Base-by-base conservation (phyloP, 2,329 filamentous ascomycete genomes). In the Hirsutella thompsonii region DNA sequence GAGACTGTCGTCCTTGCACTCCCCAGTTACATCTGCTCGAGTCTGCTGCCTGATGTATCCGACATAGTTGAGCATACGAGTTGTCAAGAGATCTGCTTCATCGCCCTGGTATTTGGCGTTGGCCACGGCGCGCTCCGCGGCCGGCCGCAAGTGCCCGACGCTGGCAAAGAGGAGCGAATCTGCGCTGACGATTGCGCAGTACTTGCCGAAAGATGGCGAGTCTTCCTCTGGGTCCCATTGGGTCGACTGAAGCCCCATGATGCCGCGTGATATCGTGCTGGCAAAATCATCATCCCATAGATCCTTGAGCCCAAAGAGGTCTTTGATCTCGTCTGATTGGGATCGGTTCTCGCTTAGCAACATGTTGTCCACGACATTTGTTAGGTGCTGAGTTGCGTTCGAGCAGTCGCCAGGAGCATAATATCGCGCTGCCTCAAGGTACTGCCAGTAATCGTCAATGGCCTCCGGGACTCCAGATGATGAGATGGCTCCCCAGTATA, bases 391-490 rank as follows among this genome's bases (percentile, higher is more conserved):
- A 0, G 78, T 80, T 1, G 70, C 70, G 1, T 66, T 60, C 29
- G 88, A 70, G 53, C 86, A 92, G 26, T 74, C 70, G 0, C 68
- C 59, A 51, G 72, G 72, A 0, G 63, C 63, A 42, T 62, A 76
- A 11, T 67, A 53, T 2, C 67, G 62, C 0, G 67, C 66, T 0
- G 70, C 72, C 49, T 74, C 70, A 33, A 58, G 68, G 49, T 76
- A 77, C 51, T 72, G 55, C 70, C 83, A 90, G 59, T 80, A 90
- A 50, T 92, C 83, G 48, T 76, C 78, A 42, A 92, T 82, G 3
- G 84, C 84, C 44, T 76, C 74, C 0, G 83, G 84, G 1, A 92
- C 84, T 1, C 83, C 87, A 0, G 83, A 90, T 0, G 83, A 88
- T 0, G 83, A 81, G 38, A 94, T 90, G 4, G 81, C 75, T 8